Conservation (phyloP, 192 early-diverging fungal species). For the Diversispora epigaea region DNA sequence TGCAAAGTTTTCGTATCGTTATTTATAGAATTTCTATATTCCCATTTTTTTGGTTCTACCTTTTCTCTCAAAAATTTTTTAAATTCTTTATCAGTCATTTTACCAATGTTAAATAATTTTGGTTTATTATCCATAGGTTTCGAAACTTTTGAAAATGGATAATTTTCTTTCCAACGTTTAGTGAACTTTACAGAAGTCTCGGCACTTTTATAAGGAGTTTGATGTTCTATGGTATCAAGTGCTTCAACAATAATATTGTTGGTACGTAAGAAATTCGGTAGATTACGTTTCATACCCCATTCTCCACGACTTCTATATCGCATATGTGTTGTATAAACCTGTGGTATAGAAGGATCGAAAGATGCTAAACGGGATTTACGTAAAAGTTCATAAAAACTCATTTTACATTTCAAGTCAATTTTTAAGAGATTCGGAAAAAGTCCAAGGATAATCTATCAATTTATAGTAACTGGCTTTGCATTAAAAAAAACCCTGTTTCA, state of each 20-base stretch:
- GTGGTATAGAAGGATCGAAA: conserved; percentile 63
- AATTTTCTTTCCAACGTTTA: conserved; percentile 74
- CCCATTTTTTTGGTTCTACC: conserved; percentile 47
- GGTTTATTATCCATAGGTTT: conserved; percentile 40
- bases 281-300: conserved; percentile 75
- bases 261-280: conserved; percentile 66
- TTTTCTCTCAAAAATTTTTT: conserved; percentile 58
- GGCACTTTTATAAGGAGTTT: conserved; percentile 65
- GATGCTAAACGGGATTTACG: conserved; percentile 69
- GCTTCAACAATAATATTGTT: conserved; percentile 52
- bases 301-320: conserved; percentile 56
- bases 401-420: background rate
- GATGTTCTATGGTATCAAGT: conserved; percentile 73
- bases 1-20: conserved; percentile 24
- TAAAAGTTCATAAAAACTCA: conserved; percentile 60
- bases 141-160: conserved; percentile 59
- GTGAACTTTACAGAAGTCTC: conserved; percentile 55
- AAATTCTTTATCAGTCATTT: conserved; percentile 62
- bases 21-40: conserved; percentile 35
- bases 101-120: conserved; percentile 50
- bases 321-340: conserved; percentile 68
- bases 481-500: no score
- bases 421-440: no score
- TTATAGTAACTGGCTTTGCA: no score
- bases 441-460: no score